A percentile compares a stretch with the other conserved stretches of the same genome.
These are phyloP conservation scores for Neurospora sp. DNA, from an alignment of 495 filamentous ascomycete species.

Conservation along the genomic window DNA sequence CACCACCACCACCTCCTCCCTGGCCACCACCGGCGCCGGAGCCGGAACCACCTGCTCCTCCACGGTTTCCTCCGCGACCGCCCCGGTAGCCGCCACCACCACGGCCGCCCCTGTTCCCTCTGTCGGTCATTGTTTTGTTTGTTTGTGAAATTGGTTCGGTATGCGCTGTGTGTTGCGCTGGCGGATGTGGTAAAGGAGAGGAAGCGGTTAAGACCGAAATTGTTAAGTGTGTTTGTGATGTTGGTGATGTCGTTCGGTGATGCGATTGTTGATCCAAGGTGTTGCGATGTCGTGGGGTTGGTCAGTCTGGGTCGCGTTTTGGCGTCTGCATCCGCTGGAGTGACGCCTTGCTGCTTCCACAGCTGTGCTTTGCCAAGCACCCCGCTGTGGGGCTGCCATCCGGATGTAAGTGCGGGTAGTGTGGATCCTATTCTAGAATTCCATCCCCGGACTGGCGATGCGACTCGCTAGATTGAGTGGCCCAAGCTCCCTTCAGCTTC, in stretches of 20 bases:
- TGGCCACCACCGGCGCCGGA: slow-evolving; percentile 34
- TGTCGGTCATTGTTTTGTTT: slow-evolving; percentile 47
- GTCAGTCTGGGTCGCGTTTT: background rate
- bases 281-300: background rate
- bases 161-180: background rate
- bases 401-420: background rate
- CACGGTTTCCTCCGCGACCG: slow-evolving; percentile 26
- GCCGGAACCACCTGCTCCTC: slow-evolving; percentile 19
- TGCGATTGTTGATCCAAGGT: background rate
- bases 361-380: background rate
- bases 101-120: slow-evolving; percentile 34
- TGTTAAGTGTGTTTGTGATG: background rate
- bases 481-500: background rate
- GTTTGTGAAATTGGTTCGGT: background rate
- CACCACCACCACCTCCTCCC: slow-evolving; percentile 9
- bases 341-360: background rate
- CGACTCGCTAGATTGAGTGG: background rate
- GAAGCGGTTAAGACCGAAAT: background rate
- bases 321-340: background rate
- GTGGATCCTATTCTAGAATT: background rate
- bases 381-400: background rate
- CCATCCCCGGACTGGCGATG: background rate
- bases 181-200: background rate
- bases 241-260: background rate
- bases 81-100: slow-evolving; percentile 43